phyloP scores from a whole-genome alignment of 441 rosid genomes.

The Codiaeum variegatum region DNA sequence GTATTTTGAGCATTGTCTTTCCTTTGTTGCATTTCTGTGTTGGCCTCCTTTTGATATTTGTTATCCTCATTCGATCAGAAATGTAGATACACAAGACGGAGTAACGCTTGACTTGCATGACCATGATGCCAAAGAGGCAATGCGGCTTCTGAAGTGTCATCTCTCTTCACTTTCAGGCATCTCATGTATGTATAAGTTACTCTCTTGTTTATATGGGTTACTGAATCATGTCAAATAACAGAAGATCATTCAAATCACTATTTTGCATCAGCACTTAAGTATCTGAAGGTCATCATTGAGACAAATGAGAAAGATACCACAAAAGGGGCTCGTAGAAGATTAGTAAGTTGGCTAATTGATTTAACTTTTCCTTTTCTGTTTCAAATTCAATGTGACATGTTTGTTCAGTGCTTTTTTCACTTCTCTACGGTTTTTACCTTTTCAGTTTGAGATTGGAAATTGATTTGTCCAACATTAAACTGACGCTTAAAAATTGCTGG shows the following conservation, averaged over 20 bases:
- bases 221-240: slow-evolving; percentile 2
- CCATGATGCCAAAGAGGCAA: slow-evolving; percentile 39
- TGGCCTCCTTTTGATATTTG: not conserved
- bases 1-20: not conserved
- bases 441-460: not conserved
- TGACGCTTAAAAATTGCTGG: not conserved
- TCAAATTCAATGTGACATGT: not conserved
- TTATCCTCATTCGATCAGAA: slow-evolving; percentile 23
- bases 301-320: slow-evolving; percentile 31
- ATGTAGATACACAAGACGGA: slow-evolving; percentile 26
- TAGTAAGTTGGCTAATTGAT: slow-evolving; percentile 28
- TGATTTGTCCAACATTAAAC: not conserved
- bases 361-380: not conserved
- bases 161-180: slow-evolving; percentile 47
- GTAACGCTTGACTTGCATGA: slow-evolving; percentile 42
- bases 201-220: slow-evolving; percentile 1
- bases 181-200: slow-evolving; percentile 35
- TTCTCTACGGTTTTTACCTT: not conserved
- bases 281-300: slow-evolving; percentile 50
- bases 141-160: slow-evolving; percentile 42
- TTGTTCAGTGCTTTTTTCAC: not conserved
- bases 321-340: slow-evolving; percentile 45
- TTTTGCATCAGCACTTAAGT: slow-evolving; percentile 40
- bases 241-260: not conserved
- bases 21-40: not conserved